These are phyloP conservation scores for Pseudopyrenochaeta lycopersici DNA, from an alignment of 2,329 filamentous ascomycete species.

Conservation along the genomic window DNA sequence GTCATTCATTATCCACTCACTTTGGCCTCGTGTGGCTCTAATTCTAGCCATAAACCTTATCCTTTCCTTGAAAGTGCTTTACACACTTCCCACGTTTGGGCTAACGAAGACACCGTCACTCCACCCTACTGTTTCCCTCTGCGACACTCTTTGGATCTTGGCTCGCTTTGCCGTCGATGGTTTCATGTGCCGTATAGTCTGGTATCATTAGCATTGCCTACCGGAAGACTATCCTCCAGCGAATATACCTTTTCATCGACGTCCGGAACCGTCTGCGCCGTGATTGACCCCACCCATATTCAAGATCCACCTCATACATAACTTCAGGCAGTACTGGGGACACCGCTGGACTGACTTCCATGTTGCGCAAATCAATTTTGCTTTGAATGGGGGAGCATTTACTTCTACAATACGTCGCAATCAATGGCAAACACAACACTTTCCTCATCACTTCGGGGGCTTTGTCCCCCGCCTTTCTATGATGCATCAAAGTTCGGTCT, in stretches of 20 bases:
- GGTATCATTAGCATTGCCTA: conserved; percentile 25
- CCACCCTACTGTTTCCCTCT: conserved; percentile 31
- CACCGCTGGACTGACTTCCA: conserved; percentile 21
- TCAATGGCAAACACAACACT: conserved; percentile 42
- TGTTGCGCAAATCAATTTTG: conserved; percentile 27
- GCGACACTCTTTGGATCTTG: conserved; percentile 30
- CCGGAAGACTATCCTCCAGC: conserved; percentile 14
- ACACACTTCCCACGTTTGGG: conserved; percentile 20
- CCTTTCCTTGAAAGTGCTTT: conserved; percentile 24
- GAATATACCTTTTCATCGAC: conserved; percentile 15
- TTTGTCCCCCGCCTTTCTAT: conserved; percentile 75
- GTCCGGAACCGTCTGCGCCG: conserved; percentile 16
- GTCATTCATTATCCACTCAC: conserved; percentile 29
- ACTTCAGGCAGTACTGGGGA: conserved; percentile 1
- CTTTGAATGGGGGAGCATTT: conserved; percentile 20
- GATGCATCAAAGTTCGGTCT: conserved; percentile 68
- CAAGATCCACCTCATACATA: conserved; percentile 1
- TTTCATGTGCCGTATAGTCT: conserved; percentile 40
- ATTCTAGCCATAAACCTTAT: conserved; percentile 31
- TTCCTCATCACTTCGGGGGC: conserved; percentile 52
- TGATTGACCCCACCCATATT: conserved; percentile 2
- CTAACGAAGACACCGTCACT: conserved; percentile 13
- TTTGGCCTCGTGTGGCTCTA: conserved; percentile 32
- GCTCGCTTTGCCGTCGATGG: conserved; percentile 17
- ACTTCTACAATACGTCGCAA: conserved; percentile 3